Conservation (phyloP, 257 asterid species). For the Eustoma russellianum region DNA sequence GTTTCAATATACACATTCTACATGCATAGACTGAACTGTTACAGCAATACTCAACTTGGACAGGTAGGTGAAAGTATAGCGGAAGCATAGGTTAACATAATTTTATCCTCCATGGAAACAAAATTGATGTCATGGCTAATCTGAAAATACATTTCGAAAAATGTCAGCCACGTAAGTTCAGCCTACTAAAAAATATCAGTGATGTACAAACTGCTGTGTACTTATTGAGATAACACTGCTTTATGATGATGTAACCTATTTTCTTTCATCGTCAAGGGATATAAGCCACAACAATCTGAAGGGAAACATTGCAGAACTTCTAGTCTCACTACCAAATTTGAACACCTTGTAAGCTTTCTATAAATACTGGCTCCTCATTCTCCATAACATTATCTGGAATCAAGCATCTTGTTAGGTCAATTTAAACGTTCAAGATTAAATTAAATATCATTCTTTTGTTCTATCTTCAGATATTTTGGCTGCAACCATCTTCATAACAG, state of each 20-base stretch:
- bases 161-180: no score
- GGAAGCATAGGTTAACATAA: no score
- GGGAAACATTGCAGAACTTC: slow-evolving; percentile 37
- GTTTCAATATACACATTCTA: no score
- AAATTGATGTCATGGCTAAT: no score
- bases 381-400: not conserved
- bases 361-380: not conserved
- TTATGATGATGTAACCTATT: slow-evolving; percentile 4
- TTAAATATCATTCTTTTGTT: not conserved
- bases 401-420: not conserved
- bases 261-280: slow-evolving; percentile 34
- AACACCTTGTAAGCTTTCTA: slow-evolving; percentile 34
- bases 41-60: no score
- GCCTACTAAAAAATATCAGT: no score
- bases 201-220: not conserved
- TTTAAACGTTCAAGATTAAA: not conserved
- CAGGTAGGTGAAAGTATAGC: no score
- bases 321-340: slow-evolving; percentile 30
- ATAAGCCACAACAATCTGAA: slow-evolving; percentile 49
- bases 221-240: not conserved
- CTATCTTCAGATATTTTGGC: slow-evolving; percentile 39
- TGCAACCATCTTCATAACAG: slow-evolving; percentile 35
- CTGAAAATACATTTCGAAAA: no score
- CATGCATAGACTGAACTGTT: no score
- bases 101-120: no score